Evolutionary conservation across 306 rosid species (phyloP).

Genomic region (Pueraria montana): DNA sequence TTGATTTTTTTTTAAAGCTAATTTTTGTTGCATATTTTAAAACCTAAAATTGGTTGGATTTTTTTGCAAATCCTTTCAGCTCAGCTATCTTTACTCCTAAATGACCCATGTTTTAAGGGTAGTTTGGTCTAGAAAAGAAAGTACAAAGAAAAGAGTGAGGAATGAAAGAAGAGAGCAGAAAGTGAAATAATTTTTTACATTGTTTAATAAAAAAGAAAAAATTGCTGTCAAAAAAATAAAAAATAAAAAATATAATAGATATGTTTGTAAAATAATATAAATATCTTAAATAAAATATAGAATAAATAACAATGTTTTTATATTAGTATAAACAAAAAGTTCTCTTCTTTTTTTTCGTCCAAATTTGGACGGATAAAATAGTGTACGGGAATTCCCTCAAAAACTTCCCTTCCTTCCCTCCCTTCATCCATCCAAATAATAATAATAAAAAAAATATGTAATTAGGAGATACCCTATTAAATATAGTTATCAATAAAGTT

Average conservation of each 20-base stretch:
- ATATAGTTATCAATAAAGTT: too few species aligned
- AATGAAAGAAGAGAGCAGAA: neutral
- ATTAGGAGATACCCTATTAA: too few species aligned
- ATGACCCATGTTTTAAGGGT: neutral
- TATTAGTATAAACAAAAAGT: neutral
- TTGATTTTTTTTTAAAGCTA: neutral
- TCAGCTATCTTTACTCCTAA: neutral
- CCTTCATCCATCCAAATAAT: neutral
- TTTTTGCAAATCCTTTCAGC: neutral
- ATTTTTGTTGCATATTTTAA: neutral
- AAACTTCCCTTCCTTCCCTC: neutral
- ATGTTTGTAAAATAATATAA: neutral
- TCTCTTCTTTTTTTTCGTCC: too few species aligned
- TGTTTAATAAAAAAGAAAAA: neutral
- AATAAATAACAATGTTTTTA: neutral
- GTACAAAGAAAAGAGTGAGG: neutral
- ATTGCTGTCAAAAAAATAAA: too few species aligned
- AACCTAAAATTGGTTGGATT: neutral
- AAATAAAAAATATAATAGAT: neutral
- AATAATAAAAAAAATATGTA: too few species aligned
- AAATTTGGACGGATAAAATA: too few species aligned
- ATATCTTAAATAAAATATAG: neutral
- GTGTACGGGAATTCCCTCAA: too few species aligned
- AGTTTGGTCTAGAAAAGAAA: neutral
- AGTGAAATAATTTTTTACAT: neutral